Evolutionary conservation across 208 protist species (phyloP), one percentile per base, ranked within the genome.

Genomic region (Trypanosoma melophagium): DNA sequence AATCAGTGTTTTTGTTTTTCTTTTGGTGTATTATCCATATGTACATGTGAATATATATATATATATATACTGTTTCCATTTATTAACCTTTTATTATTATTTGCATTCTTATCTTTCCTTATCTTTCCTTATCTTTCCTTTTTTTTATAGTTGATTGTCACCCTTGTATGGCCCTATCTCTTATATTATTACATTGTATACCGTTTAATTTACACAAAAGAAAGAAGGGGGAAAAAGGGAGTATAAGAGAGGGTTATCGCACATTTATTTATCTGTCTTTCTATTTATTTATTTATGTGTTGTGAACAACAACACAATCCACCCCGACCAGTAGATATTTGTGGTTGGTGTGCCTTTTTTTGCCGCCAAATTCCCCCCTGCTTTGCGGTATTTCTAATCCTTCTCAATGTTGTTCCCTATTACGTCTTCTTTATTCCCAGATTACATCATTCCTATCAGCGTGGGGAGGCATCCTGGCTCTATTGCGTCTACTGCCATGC

Each of bases 401-500:
- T 64, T 8, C 42, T 52, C 21, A 87, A 85, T 38, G 74, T 83
- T 14, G 4, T 81, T 17, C 86, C 86, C 21, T 92, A 86, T 50
- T 78, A 87, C 66, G 22, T 80, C 7, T 57, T 54, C 40, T 84
- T 80, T 42, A 59, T 87, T 8, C 77, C 74, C 0, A 50, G 67
- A 54, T 72, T 93, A 1, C 44, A 55, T 7, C 22, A 57, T 1
- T 54, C 59, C n/a, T 90, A 75, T 62, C 53, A 47, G 24, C 21
- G 47, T 3, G 78, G 79, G 38, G 59, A 61, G 0, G 82, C 68
- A 13, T 84, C 79, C 13, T 81, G 68, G 56, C 42, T 81, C 9
- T 90, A 84, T 53, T 90, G 80, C 66, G 71, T 77, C 64, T 90
- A 89, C 58, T 85, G 75, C 28, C 50, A 79, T 38, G 10, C 63